Evolutionary conservation across 768 basidiomycete species (phyloP).

Genomic region (Hericium rajendrae): DNA sequence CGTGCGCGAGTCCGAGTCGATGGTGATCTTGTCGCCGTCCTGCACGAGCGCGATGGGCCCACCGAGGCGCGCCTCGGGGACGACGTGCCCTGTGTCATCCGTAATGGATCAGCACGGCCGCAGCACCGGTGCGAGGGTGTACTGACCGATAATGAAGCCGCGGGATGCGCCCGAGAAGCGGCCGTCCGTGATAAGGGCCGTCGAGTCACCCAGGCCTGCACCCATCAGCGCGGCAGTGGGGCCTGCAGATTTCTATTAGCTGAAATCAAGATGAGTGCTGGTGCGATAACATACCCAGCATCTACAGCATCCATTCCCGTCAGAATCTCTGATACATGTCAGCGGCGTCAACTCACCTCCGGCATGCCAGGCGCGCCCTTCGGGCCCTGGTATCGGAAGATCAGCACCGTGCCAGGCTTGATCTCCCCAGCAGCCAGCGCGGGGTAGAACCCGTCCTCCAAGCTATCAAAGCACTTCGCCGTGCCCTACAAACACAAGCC

Average conservation of each 20-base stretch:
- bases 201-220: constrained; percentile 68
- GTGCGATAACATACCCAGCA: constrained; percentile 28
- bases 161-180: constrained; percentile 80
- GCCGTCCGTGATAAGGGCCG: constrained; percentile 81
- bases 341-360: constrained; percentile 34
- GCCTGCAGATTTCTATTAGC: constrained; percentile 26
- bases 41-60: constrained; percentile 83
- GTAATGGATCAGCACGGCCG: constrained; percentile 6
- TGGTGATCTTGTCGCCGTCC: constrained; percentile 72
- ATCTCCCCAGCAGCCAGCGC: constrained; percentile 68
- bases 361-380: constrained; percentile 93
- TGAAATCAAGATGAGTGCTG: constrained; percentile 6
- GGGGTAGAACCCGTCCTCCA: constrained; percentile 63
- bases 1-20: constrained; percentile 54
- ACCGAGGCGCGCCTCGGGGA: constrained; percentile 62
- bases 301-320: constrained; percentile 19
- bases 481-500: constrained; percentile 36
- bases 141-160: constrained; percentile 49
- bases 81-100: constrained; percentile 39
- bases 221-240: constrained; percentile 82
- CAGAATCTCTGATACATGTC: too few species aligned
- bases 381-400: constrained; percentile 85
- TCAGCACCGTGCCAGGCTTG: constrained; percentile 62
- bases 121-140: background rate
- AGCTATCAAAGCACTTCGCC: constrained; percentile 42